A percentile compares a stretch with the other conserved stretches of the same genome.
Evolutionary conservation across 179 eudicot genomes (phyloP).

Genomic region (Camellia oleifera): DNA sequence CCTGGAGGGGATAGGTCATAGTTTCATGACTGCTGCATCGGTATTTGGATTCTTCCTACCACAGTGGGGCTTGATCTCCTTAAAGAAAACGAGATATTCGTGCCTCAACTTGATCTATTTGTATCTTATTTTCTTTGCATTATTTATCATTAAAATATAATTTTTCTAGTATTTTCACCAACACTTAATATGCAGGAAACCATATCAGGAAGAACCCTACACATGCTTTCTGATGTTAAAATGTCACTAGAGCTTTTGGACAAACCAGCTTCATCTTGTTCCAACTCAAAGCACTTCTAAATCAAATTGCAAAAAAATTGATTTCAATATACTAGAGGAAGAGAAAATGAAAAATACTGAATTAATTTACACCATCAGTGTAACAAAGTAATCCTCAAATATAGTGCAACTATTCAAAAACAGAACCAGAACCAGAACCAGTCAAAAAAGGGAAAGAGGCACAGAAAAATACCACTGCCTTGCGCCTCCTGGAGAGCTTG

Average conservation of each 20-base stretch:
- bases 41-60: too few relatives aligned
- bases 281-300: constrained; percentile 8
- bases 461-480: constrained; percentile 13
- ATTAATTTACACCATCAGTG: neutral
- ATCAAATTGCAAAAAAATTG: constrained; percentile 15
- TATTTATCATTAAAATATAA: too few relatives aligned
- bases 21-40: too few relatives aligned
- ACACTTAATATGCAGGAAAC: neutral
- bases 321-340: neutral
- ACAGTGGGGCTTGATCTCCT: too few relatives aligned
- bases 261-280: constrained; percentile 16
- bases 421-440: neutral
- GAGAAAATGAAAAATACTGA: constrained; percentile 10
- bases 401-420: neutral
- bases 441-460: neutral
- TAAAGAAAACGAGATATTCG: too few relatives aligned
- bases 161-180: too few relatives aligned
- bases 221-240: constrained; percentile 14
- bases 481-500: constrained; percentile 13
- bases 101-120: too few relatives aligned
- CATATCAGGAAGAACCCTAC: constrained; percentile 10
- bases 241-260: constrained; percentile 11
- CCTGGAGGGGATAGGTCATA: too few relatives aligned
- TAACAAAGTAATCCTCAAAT: neutral
- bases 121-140: too few relatives aligned